Conservation (phyloP, 495 filamentous ascomycete species). For the Bacidia gigantensis region DNA sequence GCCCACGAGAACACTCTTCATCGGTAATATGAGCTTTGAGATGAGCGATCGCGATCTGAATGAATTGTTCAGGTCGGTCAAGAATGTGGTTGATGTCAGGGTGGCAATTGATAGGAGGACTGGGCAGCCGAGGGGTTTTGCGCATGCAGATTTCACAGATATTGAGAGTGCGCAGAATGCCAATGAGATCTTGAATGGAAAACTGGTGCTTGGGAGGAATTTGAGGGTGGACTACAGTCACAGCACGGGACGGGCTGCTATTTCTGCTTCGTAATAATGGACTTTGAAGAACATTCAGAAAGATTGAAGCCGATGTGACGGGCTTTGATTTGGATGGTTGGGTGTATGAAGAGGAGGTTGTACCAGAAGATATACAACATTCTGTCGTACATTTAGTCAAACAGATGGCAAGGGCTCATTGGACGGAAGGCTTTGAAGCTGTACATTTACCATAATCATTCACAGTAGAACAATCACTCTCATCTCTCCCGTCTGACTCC, state of each 20-base stretch:
- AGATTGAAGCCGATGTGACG: no score
- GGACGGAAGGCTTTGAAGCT: neutral
- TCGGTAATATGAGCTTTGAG: conserved; percentile 85
- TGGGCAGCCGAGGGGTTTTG: conserved; percentile 78
- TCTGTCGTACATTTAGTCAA: no score
- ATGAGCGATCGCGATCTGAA: conserved; percentile 81
- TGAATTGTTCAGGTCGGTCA: conserved; percentile 56
- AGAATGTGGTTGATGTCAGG: conserved; percentile 65
- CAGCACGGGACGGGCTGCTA: conserved; percentile 7
- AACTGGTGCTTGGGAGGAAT: conserved; percentile 48
- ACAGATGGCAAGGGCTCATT: no score
- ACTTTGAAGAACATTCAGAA: no score
- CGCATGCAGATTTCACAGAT: conserved; percentile 74
- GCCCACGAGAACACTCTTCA: conserved; percentile 60
- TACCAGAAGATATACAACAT: no score
- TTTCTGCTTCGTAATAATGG: neutral
- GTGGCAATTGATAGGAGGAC: conserved; percentile 82
- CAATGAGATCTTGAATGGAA: conserved; percentile 38
- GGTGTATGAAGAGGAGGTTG: no score
- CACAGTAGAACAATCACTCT: neutral
- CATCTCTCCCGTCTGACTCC: neutral
- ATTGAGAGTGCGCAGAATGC: conserved; percentile 45
- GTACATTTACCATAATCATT: neutral
- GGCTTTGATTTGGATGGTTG: no score
- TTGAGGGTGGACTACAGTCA: conserved; percentile 52